phyloP scores from a whole-genome alignment of 2,329 filamentous ascomycete species.

The Zasmidium angulare region DNA sequence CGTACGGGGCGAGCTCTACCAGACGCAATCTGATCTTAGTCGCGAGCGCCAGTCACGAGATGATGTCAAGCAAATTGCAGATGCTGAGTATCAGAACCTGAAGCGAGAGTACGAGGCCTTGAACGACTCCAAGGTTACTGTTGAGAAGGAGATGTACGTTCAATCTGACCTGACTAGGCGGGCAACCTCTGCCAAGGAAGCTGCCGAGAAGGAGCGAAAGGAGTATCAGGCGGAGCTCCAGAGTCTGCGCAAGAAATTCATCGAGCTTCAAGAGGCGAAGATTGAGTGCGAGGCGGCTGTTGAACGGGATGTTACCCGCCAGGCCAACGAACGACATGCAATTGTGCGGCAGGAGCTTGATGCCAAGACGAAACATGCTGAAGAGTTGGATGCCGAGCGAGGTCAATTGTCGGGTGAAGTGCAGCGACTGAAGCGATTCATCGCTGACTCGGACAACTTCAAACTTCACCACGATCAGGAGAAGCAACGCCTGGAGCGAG shows the following conservation, averaged over 20 bases:
- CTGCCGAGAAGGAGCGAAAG: constrained; percentile 83
- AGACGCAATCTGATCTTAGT: constrained; percentile 83
- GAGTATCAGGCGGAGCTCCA: constrained; percentile 85
- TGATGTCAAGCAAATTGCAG: constrained; percentile 84
- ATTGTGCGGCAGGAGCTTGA: constrained; percentile 78
- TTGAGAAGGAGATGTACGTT: constrained; percentile 95
- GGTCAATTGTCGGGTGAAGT: constrained; percentile 74
- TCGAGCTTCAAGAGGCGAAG: constrained; percentile 81
- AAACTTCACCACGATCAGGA: constrained; percentile 88
- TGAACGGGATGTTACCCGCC: constrained; percentile 73
- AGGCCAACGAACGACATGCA: constrained; percentile 77
- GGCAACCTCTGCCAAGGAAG: constrained; percentile 75
- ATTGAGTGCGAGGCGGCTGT: constrained; percentile 77
- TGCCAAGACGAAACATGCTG: constrained; percentile 70
- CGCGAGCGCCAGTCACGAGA: constrained; percentile 90
- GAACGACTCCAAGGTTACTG: constrained; percentile 93
- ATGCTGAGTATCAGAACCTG: constrained; percentile 80
- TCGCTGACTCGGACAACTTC: constrained; percentile 85
- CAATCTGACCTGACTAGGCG: constrained; percentile 89
- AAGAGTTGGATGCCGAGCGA: constrained; percentile 78
- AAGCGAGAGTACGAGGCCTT: constrained; percentile 82
- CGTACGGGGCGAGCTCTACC: constrained; percentile 80
- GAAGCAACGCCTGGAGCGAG: constrained; percentile 88
- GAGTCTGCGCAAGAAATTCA: constrained; percentile 76
- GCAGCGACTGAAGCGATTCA: constrained; percentile 81